phyloP scores from a whole-genome alignment of 129 eudicot species.

The Flaveria trinervia region DNA sequence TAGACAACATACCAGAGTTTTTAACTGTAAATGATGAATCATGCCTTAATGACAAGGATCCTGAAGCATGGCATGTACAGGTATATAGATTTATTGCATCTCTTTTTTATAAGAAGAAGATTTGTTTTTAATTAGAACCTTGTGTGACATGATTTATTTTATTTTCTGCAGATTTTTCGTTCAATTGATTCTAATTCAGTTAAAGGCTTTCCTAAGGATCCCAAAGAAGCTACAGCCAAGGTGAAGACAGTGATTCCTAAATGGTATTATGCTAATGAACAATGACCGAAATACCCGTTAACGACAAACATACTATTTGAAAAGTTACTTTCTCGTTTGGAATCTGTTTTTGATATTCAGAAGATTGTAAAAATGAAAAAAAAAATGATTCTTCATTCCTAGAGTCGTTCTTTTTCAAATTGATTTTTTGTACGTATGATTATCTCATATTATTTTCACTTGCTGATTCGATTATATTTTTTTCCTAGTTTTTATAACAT shows the following conservation, averaged over 20 bases:
- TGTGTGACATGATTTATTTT: constrained; percentile 15
- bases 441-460: not conserved
- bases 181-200: constrained; percentile 84
- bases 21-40: constrained; percentile 58
- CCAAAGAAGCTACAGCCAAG: constrained; percentile 64
- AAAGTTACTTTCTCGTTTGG: not conserved
- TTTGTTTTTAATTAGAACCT: not conserved
- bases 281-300: not conserved
- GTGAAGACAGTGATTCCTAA: constrained; percentile 33
- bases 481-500: not conserved
- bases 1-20: constrained; percentile 61
- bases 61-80: constrained; percentile 90
- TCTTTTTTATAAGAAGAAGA: not conserved
- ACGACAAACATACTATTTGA: not conserved
- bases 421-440: not conserved
- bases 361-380: not conserved
- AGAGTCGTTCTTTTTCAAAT: not conserved
- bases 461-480: not conserved
- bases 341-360: not conserved
- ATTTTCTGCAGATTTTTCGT: constrained; percentile 64
- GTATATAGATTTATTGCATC: constrained; percentile 35
- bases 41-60: constrained; percentile 60
- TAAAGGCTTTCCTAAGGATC: constrained; percentile 82
- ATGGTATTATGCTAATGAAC: not conserved
- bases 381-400: not conserved